Conservation (phyloP, 75 land plant species). For the Pinus albicaulis region DNA sequence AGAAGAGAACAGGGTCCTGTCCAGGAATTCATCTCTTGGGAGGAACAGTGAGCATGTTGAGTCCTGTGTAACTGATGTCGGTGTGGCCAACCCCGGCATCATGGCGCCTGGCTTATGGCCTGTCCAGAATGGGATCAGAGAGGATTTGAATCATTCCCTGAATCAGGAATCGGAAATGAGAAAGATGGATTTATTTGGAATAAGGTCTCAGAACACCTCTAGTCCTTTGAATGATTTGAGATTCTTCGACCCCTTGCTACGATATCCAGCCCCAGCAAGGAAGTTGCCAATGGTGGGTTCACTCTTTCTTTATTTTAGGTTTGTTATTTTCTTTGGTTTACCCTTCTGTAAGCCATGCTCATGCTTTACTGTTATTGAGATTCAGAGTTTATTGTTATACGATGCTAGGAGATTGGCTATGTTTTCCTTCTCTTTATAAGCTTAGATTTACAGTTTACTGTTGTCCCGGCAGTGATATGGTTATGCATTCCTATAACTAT, state of each 20-base stretch:
- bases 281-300: slow-evolving; percentile 7
- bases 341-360: too few species aligned
- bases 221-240: slow-evolving; percentile 2
- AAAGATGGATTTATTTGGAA: not conserved
- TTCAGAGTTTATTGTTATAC: too few species aligned
- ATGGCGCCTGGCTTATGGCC: slow-evolving; percentile 3
- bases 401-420: too few species aligned
- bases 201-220: not conserved
- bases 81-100: slow-evolving; percentile 6
- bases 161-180: slow-evolving; percentile 6
- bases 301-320: not conserved
- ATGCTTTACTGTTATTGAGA: too few species aligned
- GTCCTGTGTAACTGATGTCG: slow-evolving; percentile 1
- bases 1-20: not conserved
- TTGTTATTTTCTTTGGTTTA: too few species aligned
- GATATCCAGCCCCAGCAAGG: slow-evolving; percentile 9
- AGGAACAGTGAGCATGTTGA: slow-evolving; percentile 6
- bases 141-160: slow-evolving; percentile 4
- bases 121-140: not conserved
- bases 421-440: too few species aligned
- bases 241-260: slow-evolving; percentile 4
- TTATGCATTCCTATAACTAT: too few species aligned
- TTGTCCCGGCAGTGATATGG: too few species aligned
- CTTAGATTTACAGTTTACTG: too few species aligned
- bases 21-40: not conserved